A percentile compares a stretch with the other conserved stretches of the same genome.
These are phyloP conservation scores for Stereocaulon alpinum DNA, from an alignment of 495 filamentous ascomycete genomes.

Conservation along the genomic window DNA sequence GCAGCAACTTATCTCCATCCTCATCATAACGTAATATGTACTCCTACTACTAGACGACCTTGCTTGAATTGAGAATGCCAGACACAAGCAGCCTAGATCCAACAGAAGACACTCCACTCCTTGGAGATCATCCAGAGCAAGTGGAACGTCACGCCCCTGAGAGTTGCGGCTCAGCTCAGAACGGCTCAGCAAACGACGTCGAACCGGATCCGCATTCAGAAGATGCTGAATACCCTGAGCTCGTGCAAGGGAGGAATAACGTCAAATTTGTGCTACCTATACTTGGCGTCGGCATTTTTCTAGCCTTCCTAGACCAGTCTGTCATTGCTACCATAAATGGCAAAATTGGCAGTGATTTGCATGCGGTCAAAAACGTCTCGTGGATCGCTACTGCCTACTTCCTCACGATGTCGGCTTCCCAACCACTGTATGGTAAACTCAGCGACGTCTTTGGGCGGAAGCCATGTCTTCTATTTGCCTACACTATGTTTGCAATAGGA, in stretches of 20 bases:
- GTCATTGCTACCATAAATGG: slow-evolving; percentile 16
- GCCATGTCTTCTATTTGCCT: slow-evolving; percentile 13
- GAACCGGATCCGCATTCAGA: slow-evolving; percentile 7
- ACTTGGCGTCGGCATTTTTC: slow-evolving; percentile 11
- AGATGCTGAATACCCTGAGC: not conserved
- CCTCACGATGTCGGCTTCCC: slow-evolving; percentile 16
- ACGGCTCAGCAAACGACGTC: not conserved
- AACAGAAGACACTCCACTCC: slow-evolving; percentile 3
- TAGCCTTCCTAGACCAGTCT: slow-evolving; percentile 12
- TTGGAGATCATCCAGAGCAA: not conserved
- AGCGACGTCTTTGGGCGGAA: slow-evolving; percentile 18
- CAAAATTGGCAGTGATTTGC: slow-evolving; percentile 16
- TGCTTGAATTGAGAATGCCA: not conserved
- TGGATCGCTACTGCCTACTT: slow-evolving; percentile 19
- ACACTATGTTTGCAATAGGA: slow-evolving; percentile 12
- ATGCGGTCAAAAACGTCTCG: slow-evolving; percentile 13
- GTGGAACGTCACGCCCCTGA: not conserved
- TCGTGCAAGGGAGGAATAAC: slow-evolving; percentile 5
- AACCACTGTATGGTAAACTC: slow-evolving; percentile 16
- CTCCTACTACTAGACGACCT: not conserved
- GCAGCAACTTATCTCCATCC: no score
- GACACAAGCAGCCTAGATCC: not conserved
- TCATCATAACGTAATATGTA: no score
- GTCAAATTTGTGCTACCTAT: slow-evolving; percentile 8
- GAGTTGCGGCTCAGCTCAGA: not conserved